These are phyloP conservation scores for Chaetothyriales sp. DNA, from an alignment of 2,329 filamentous ascomycete species.

Conservation along the genomic window DNA sequence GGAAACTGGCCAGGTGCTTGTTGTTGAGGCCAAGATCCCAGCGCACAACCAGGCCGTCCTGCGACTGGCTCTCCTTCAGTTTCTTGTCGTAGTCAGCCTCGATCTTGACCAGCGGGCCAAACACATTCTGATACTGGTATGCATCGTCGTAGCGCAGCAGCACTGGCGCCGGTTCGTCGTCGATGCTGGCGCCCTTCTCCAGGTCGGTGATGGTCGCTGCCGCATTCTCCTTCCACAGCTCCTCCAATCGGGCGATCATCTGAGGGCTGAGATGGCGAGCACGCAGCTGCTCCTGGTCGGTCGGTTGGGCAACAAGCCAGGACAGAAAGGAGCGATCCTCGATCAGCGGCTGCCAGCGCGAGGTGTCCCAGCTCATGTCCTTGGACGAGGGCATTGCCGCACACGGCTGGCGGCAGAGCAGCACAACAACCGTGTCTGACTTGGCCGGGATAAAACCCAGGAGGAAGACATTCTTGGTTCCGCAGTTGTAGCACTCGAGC, in stretches of 20 bases:
- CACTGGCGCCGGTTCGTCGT: conserved; percentile 89
- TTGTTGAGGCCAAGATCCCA: conserved; percentile 96
- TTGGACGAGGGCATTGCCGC: conserved; percentile 89
- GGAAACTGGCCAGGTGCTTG: conserved; percentile 90
- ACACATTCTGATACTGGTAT: conserved; percentile 97
- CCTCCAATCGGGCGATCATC: conserved; percentile 89
- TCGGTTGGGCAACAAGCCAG: conserved; percentile 81
- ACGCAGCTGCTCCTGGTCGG: conserved; percentile 88
- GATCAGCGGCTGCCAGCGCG: conserved; percentile 92
- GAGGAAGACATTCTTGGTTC: conserved; percentile 96
- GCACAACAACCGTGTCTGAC: conserved; percentile 92
- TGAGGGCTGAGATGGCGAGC: conserved; percentile 85
- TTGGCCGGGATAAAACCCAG: conserved; percentile 97
- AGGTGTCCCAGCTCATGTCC: conserved; percentile 99
- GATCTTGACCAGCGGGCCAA: conserved; percentile 94
- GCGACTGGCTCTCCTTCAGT: conserved; percentile 92
- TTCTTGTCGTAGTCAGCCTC: conserved; percentile 99
- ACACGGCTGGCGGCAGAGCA: conserved; percentile 91
- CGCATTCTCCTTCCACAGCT: conserved; percentile 95
- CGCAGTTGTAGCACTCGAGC: conserved; percentile 97
- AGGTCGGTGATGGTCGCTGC: conserved; percentile 77
- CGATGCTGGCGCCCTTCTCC: conserved; percentile 78
- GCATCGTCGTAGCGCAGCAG: conserved; percentile 90
- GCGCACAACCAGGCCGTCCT: conserved; percentile 83
- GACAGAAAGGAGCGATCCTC: conserved; percentile 88